Evolutionary conservation across 2,329 filamentous ascomycete genomes (phyloP).

Genomic region (Beauveria varroae): DNA sequence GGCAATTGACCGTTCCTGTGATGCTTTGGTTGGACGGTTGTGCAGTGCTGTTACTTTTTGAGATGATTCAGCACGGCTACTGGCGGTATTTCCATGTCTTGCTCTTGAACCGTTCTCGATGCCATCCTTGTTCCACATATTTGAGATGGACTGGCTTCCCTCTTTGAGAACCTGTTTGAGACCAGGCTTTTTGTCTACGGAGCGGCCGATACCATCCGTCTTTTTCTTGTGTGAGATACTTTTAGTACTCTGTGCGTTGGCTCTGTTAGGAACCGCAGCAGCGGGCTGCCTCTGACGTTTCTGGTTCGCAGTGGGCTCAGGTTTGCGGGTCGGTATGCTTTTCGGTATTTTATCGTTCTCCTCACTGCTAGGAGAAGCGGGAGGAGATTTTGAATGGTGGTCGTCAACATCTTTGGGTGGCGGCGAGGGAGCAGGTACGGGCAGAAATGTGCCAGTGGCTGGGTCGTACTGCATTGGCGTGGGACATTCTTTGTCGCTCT

Average conservation of each 20-base stretch:
- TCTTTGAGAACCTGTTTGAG: slow-evolving; percentile 47
- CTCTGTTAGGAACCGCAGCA: slow-evolving; percentile 17
- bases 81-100: slow-evolving; percentile 19
- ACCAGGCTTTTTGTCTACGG: slow-evolving; percentile 36
- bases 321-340: not conserved
- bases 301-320: slow-evolving; percentile 32
- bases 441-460: slow-evolving; percentile 4
- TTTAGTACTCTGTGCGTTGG: slow-evolving; percentile 19
- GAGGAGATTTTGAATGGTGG: not conserved
- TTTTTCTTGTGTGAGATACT: slow-evolving; percentile 13
- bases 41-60: slow-evolving; percentile 13
- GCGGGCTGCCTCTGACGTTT: slow-evolving; percentile 30
- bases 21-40: slow-evolving; percentile 8
- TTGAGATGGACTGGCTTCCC: slow-evolving; percentile 38
- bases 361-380: not conserved
- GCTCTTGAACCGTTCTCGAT: slow-evolving; percentile 18
- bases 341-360: not conserved
- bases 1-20: not conserved
- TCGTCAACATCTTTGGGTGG: not conserved
- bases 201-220: not conserved
- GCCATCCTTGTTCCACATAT: slow-evolving; percentile 42
- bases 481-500: slow-evolving; percentile 18
- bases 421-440: not conserved
- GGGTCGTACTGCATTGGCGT: slow-evolving; percentile 10
- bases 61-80: slow-evolving; percentile 7